Evolutionary conservation across 2,329 filamentous ascomycete species (phyloP).

Genomic region (Trichoderma sp.): DNA sequence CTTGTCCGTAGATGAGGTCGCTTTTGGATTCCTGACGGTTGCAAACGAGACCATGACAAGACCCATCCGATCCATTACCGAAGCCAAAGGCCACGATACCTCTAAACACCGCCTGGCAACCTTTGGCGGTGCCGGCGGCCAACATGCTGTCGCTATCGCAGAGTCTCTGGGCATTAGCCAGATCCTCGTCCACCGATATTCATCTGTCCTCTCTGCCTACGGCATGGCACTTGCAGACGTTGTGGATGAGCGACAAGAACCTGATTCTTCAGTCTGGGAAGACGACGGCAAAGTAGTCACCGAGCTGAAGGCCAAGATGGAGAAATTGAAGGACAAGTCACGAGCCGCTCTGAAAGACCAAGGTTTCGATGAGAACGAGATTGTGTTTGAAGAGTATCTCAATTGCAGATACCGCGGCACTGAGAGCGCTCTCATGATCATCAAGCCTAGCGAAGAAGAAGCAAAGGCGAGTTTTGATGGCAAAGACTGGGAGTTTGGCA

Average conservation of each 20-base stretch:
- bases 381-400: conserved; percentile 87
- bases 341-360: conserved; percentile 68
- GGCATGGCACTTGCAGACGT: conserved; percentile 93
- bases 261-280: conserved; percentile 64
- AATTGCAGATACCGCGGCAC: conserved; percentile 93
- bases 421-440: conserved; percentile 86
- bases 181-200: conserved; percentile 84
- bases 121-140: conserved; percentile 88
- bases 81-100: conserved; percentile 89
- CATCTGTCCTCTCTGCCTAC: conserved; percentile 85
- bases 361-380: conserved; percentile 73
- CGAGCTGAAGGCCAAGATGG: conserved; percentile 72
- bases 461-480: conserved; percentile 59
- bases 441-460: conserved; percentile 69
- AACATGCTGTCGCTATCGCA: conserved; percentile 90
- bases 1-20: conserved; percentile 81
- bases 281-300: conserved; percentile 58
- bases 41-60: conserved; percentile 91
- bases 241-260: conserved; percentile 86
- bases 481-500: conserved; percentile 78
- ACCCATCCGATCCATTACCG: conserved; percentile 85
- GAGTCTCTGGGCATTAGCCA: conserved; percentile 81
- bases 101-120: conserved; percentile 88
- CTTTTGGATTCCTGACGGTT: conserved; percentile 85
- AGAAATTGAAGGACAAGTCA: conserved; percentile 76